Evolutionary conservation across 73 alveolate species (phyloP).

Genomic region (Halteria grandinella): DNA sequence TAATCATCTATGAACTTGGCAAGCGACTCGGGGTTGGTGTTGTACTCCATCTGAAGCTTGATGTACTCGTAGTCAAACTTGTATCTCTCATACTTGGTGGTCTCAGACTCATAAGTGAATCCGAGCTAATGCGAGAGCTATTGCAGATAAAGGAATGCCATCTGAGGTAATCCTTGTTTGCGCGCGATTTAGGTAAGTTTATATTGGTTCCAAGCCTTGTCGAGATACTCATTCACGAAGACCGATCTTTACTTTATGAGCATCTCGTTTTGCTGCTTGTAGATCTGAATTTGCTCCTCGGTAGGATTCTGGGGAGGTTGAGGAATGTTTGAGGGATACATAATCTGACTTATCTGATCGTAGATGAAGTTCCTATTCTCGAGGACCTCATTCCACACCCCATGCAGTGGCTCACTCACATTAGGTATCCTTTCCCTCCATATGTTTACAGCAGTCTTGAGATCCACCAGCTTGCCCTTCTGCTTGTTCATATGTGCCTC

Average conservation of each 20-base stretch:
- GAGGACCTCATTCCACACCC: conserved; percentile 60
- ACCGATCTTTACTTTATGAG: conserved; percentile 6
- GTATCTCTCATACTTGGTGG: conserved; percentile 28
- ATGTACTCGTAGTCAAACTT: conserved; percentile 26
- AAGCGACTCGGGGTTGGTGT: conserved; percentile 8
- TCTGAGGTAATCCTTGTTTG: conserved; percentile 42
- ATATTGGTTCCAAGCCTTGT: conserved; percentile 53
- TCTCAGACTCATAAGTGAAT: conserved; percentile 6
- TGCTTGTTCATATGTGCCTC: conserved; percentile 17
- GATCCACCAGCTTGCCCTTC: conserved; percentile 14
- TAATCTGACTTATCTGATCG: conserved; percentile 5
- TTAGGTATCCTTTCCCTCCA: conserved; percentile 66
- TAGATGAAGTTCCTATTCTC: conserved; percentile 59
- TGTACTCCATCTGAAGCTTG: conserved; percentile 9
- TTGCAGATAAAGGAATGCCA: conserved; percentile 13
- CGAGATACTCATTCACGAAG: conserved; percentile 38
- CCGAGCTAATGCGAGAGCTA: not conserved
- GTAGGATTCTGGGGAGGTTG: not conserved
- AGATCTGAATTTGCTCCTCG: not conserved
- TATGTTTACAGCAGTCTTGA: conserved; percentile 51
- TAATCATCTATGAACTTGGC: not conserved
- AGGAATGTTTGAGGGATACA: too few species aligned
- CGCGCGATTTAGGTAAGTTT: conserved; percentile 44
- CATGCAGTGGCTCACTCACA: conserved; percentile 39
- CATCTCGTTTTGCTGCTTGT: not conserved